Percentiles rank a stretch among this genome's conserved stretches.
Conservation (phyloP, 2,329 filamentous ascomycete species). For the Hymenoscyphus fructigenus region DNA sequence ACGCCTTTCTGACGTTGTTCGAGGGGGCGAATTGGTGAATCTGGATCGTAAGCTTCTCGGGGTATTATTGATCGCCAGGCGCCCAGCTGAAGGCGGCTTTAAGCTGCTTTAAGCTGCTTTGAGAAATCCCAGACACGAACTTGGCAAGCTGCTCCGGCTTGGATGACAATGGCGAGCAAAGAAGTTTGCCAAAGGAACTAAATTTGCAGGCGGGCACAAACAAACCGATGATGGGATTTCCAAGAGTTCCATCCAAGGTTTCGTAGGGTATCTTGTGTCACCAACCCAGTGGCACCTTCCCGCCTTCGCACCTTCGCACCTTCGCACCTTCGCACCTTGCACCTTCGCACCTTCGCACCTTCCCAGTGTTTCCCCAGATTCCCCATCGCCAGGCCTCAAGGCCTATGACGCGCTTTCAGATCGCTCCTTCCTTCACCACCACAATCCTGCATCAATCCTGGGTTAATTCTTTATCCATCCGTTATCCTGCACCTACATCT, state of each 20-base stretch:
- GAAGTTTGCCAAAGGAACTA: no score
- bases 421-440: no score
- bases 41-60: neutral
- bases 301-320: neutral
- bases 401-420: neutral
- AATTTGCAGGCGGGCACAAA: no score
- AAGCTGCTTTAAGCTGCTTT: neutral
- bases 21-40: neutral
- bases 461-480: no score
- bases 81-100: neutral
- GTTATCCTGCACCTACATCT: no score
- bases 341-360: neutral
- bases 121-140: neutral
- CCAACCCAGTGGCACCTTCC: neutral
- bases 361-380: no score
- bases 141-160: no score
- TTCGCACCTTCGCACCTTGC: neutral
- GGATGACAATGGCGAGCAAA: no score
- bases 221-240: neutral
- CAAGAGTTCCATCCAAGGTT: neutral
- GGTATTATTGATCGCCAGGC: conserved; percentile 1
- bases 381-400: neutral
- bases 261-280: neutral
- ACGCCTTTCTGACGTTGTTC: neutral
- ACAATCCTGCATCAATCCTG: no score